Base-by-base conservation (phyloP, 192 early-diverging fungal genomes). In the Diversispora epigaea region DNA sequence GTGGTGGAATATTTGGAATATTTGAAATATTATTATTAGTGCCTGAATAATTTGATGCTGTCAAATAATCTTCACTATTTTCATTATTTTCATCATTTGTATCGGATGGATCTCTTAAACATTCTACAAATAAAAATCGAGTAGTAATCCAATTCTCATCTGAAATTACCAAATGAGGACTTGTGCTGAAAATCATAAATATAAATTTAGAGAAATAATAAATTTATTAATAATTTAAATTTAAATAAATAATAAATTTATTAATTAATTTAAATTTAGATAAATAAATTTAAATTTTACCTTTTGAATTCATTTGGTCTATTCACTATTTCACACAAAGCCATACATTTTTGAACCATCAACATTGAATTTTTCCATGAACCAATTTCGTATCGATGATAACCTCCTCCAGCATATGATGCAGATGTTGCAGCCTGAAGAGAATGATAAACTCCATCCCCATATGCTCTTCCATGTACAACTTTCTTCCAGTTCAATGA, bases 281-380 rank as follows among this genome's bases (percentile, higher is more conserved):
- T n/a, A n/a, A n/a, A n/a, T n/a, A 55, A 52, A 22, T 43, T 21
- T 17, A 11, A n/a, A 15, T 14, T 32, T 77, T 55, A 77, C 76
- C 80, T 84, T 11, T 21, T 77, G 21, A 84, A 84, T 17, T 80
- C 15, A 21, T 21, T 19, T 32, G 83, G 83, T 41, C 78, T 50
- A 61, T 84, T 84, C 9, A 84, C 76, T 19, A 84, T 84, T 63
- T 84, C 83, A 66, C 80, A 76, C n/a, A 84, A 71, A 67, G 73
- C 75, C 70, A 84, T 67, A 71, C 82, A 84, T 7, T 78, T 77
- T 66, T 46, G 43, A 15, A 84, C 68, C 11, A 78, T 65, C 3
- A 81, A 41, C 54, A 60, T 77, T 3, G 79, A 77, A 54, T 79
- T 68, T 74, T 76, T 75, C 82, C 82, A 84, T 7, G 10, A 3